Evolutionary conservation across 345 rosid genomes (phyloP), one percentile per base, ranked within the genome.

Genomic region (Turritis glabra): DNA sequence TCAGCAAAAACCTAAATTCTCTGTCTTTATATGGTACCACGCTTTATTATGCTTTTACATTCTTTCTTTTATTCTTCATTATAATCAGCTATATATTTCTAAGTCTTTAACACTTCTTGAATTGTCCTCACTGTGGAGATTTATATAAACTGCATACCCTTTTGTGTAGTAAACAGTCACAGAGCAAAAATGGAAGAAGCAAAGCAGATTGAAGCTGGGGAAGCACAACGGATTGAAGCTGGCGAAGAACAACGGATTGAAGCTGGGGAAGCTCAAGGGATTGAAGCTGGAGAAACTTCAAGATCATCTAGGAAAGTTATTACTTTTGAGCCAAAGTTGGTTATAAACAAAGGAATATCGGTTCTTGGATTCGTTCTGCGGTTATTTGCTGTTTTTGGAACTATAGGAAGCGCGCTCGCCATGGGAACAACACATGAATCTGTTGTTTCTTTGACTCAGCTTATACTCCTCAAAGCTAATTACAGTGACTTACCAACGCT

Each of bases 351-450:
- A 78, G 77, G 77, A 21, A 41, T 78, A 13, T 60, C 21, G 9
- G 9, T 22, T 38, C 27, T 76, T 59, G 79, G 67, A 29, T 76
- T 76, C 2, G 21, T 67, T 21, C 74, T 76, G 37, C 52, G 79
- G 35, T 50, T 68, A 52, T 61, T 68, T 61, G 79, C 79, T 10
- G 79, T 69, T 18, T 59, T 68, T n/a, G 74, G 79, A 60, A 68
- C 74, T 6, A 52, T 76, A 37, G 74, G 60, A 68, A 61, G 78
- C 9, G 41, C 78, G 0, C 71, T 74, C 2, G 66, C 58, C 18
- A 79, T 79, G 82, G 82, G 79, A 64, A 79, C 82, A 46, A 57
- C 82, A 26, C 55, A 74, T 22, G 71, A 79, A 69, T 69, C 75
- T 8, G 79, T 79, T 44, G 75, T 69, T 8, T 74, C 79, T 54